These are phyloP conservation scores for Metschnikowia gruessii DNA, from an alignment of 805 yeast species.

Conservation along the genomic window DNA sequence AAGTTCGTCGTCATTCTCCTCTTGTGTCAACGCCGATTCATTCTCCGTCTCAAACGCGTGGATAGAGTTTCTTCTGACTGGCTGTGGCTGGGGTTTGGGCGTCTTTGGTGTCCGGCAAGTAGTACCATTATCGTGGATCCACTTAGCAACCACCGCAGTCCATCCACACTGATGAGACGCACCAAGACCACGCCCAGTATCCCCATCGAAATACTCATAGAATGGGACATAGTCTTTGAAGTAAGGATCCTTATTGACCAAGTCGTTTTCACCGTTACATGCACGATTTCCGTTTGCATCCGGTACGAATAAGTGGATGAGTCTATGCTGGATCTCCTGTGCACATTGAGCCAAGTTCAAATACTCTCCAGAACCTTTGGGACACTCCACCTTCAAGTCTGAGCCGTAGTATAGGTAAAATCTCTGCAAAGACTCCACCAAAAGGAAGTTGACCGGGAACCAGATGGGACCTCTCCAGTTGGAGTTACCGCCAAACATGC, in stretches of 20 bases:
- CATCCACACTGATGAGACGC: constrained; percentile 95
- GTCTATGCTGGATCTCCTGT: constrained; percentile 81
- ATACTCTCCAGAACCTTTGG: constrained; percentile 74
- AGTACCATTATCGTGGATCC: constrained; percentile 85
- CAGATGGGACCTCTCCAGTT: constrained; percentile 98
- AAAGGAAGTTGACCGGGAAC: constrained; percentile 87
- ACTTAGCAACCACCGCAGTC: constrained; percentile 90
- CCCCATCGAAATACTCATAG: constrained; percentile 90
- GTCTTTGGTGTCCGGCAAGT: constrained; percentile 52
- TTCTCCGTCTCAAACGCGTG: constrained; percentile 21
- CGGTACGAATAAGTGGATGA: constrained; percentile 72
- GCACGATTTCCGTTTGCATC: constrained; percentile 69
- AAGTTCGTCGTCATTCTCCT: constrained; percentile 27
- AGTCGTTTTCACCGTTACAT: constrained; percentile 64
- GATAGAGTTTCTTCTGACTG: constrained; percentile 30
- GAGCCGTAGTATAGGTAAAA: constrained; percentile 88
- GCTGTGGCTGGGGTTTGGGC: constrained; percentile 18
- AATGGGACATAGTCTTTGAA: constrained; percentile 77
- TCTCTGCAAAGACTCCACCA: constrained; percentile 84
- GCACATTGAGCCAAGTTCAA: constrained; percentile 86
- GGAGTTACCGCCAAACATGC: constrained; percentile 94
- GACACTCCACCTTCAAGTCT: constrained; percentile 80
- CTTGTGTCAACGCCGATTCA: constrained; percentile 19
- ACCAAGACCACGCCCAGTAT: constrained; percentile 90
- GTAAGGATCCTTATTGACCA: constrained; percentile 56